A percentile compares a stretch with the other conserved stretches of the same genome.
phyloP scores from a whole-genome alignment of 345 rosid species.

The Hibiscus syriacus region DNA sequence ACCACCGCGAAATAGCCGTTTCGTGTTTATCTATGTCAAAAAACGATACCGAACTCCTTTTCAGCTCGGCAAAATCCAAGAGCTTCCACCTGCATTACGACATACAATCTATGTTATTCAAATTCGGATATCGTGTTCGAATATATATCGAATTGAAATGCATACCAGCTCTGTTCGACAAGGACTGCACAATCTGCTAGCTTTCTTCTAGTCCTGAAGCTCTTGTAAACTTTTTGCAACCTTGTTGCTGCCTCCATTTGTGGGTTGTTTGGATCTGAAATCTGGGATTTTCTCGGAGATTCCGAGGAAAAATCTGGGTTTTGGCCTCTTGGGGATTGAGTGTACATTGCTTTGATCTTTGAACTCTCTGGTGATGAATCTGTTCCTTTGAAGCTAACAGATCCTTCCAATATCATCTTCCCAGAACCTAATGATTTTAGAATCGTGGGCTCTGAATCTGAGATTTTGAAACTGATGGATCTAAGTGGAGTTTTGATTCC shows the following conservation, averaged over 20 bases:
- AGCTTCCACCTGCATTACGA: conserved; percentile 71
- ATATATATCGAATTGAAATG: not conserved
- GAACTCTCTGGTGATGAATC: conserved; percentile 21
- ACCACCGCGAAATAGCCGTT: conserved; percentile 92
- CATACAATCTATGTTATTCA: conserved; percentile 1
- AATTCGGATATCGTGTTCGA: not conserved
- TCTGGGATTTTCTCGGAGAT: conserved; percentile 4
- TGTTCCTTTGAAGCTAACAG: conserved; percentile 62
- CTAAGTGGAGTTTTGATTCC: conserved; percentile 50
- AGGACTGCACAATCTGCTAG: conserved; percentile 93
- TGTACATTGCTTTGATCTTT: conserved; percentile 9
- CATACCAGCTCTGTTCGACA: conserved; percentile 81
- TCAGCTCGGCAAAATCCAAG: conserved; percentile 78
- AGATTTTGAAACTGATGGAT: conserved; percentile 55
- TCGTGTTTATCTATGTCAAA: conserved; percentile 87
- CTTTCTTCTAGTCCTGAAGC: conserved; percentile 90
- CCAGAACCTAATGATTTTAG: conserved; percentile 61
- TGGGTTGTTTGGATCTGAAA: conserved; percentile 50
- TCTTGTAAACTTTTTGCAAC: conserved; percentile 86
- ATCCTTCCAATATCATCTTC: conserved; percentile 60
- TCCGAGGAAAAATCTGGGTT: not conserved
- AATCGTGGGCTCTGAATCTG: conserved; percentile 50
- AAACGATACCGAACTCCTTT: conserved; percentile 80
- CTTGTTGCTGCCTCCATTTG: conserved; percentile 74
- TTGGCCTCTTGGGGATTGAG: conserved; percentile 10